These are phyloP conservation scores for Teratosphaeria epicoccoides DNA, from an alignment of 2,329 filamentous ascomycete species.

Conservation along the genomic window DNA sequence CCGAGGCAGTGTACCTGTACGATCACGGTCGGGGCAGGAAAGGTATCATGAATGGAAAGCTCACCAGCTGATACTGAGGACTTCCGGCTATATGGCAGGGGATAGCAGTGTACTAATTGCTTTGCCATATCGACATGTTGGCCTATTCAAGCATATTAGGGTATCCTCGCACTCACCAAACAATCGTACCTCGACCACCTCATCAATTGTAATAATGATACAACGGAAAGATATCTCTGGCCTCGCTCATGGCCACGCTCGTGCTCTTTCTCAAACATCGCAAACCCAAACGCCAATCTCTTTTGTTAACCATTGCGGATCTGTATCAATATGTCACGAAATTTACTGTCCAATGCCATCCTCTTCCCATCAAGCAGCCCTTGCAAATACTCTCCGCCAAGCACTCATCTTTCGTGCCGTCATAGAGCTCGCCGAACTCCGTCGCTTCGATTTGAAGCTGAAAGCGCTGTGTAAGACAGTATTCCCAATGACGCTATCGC, in stretches of 20 bases:
- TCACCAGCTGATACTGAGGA: neutral
- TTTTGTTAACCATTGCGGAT: neutral
- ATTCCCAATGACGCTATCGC: neutral
- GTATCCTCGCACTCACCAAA: neutral
- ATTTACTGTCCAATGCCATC: neutral
- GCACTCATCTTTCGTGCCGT: conserved; percentile 3
- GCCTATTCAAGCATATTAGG: neutral
- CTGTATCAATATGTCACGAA: neutral
- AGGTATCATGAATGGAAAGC: conserved; percentile 6
- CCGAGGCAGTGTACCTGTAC: conserved; percentile 34
- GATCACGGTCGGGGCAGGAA: conserved; percentile 27
- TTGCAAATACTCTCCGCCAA: conserved; percentile 5
- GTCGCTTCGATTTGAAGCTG: neutral
- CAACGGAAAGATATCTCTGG: neutral
- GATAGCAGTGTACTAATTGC: neutral
- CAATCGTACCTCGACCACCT: neutral
- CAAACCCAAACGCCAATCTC: neutral
- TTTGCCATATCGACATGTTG: neutral
- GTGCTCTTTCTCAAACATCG: neutral
- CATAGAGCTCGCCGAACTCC: conserved; percentile 3
- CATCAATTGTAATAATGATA: neutral
- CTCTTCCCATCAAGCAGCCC: neutral
- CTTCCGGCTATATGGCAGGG: neutral
- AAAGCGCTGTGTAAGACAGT: neutral
- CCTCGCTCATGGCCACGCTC: neutral